Evolutionary conservation across 2,329 filamentous ascomycete genomes (phyloP).

Genomic region (Colletotrichum eremochloae): DNA sequence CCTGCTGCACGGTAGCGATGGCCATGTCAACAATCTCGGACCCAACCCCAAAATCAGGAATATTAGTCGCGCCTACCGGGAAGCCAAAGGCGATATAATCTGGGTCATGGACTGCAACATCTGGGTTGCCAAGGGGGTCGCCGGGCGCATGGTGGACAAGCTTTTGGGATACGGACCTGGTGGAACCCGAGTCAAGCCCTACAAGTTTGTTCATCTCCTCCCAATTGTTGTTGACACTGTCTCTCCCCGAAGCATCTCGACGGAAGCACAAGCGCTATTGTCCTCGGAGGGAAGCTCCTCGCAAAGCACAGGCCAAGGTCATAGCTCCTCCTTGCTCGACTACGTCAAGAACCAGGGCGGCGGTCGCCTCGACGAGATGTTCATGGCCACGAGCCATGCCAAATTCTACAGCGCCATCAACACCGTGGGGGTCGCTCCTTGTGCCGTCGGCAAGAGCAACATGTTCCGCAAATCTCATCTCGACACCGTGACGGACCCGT

Average conservation of each 20-base stretch:
- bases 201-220: slow-evolving; percentile 96
- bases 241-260: slow-evolving; percentile 45
- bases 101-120: slow-evolving; percentile 98
- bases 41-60: slow-evolving; percentile 99
- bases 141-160: slow-evolving; percentile 90
- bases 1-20: slow-evolving; percentile 68
- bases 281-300: slow-evolving; percentile 51
- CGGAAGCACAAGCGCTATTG: slow-evolving; percentile 50
- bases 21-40: slow-evolving; percentile 73
- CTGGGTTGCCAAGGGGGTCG: slow-evolving; percentile 85
- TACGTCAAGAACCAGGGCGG: slow-evolving; percentile 67
- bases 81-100: slow-evolving; percentile 87
- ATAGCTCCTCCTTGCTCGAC: slow-evolving; percentile 45
- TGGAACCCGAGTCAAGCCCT: slow-evolving; percentile 66
- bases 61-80: slow-evolving; percentile 91
- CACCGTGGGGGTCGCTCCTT: slow-evolving; percentile 89
- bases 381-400: slow-evolving; percentile 92
- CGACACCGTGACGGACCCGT: slow-evolving; percentile 74
- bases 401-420: slow-evolving; percentile 99
- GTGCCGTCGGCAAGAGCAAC: slow-evolving; percentile 96
- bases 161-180: slow-evolving; percentile 75
- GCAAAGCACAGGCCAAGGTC: slow-evolving; percentile 33
- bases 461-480: slow-evolving; percentile 97
- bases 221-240: slow-evolving; percentile 88
- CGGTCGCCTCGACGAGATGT: slow-evolving; percentile 91